Conservation (phyloP, 176 grass and related monocot species). For the Tuctoria greenei region DNA sequence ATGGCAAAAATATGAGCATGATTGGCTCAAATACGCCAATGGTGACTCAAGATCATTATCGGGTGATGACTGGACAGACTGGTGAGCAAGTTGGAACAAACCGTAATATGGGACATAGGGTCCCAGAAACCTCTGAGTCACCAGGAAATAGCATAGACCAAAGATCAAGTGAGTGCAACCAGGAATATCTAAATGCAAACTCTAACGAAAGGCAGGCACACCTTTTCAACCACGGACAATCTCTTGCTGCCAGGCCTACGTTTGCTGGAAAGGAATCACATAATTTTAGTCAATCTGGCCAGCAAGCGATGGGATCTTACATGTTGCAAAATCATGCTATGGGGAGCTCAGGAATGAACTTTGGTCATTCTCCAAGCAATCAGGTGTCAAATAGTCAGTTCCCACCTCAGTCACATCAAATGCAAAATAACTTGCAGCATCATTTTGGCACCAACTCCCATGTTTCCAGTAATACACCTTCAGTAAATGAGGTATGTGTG, state of each 20-base stretch:
- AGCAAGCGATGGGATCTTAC: conserved; percentile 51
- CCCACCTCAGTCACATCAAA: conserved; percentile 50
- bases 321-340: conserved; percentile 57
- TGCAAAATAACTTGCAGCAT: conserved; percentile 55
- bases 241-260: conserved; percentile 36
- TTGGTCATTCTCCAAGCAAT: conserved; percentile 45
- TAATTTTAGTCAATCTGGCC: conserved; percentile 40
- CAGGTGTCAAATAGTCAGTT: conserved; percentile 41
- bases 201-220: conserved; percentile 43
- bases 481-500: conserved; percentile 63
- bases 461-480: conserved; percentile 45
- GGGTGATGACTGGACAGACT: conserved; percentile 35
- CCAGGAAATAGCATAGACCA: conserved; percentile 52
- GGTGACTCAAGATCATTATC: conserved; percentile 48
- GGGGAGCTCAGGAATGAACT: conserved; percentile 62
- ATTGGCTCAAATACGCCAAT: conserved; percentile 44
- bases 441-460: conserved; percentile 53
- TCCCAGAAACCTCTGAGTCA: conserved; percentile 56
- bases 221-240: conserved; percentile 42
- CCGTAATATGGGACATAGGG: conserved; percentile 42
- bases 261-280: conserved; percentile 47
- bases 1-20: conserved; percentile 42
- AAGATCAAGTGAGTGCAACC: conserved; percentile 50
- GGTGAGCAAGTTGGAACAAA: conserved; percentile 57
- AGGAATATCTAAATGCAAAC: conserved; percentile 52